These are phyloP conservation scores for Schizonepeta tenuifolia DNA, from an alignment of 257 asterid genomes.

Conservation along the genomic window DNA sequence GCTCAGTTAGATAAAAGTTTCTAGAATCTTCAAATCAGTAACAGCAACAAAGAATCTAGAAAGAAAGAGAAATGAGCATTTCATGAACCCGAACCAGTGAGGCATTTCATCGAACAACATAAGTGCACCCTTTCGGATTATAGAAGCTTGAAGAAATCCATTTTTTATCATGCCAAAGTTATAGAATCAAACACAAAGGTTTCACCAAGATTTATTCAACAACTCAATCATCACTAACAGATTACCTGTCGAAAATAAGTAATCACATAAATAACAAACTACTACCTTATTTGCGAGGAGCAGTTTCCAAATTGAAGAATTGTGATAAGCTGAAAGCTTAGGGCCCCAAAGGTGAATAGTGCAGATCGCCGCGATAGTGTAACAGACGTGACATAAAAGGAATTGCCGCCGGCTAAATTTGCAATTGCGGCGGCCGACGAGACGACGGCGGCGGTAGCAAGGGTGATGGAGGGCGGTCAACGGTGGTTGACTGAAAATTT, in stretches of 20 bases:
- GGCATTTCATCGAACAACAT: conserved; percentile 15
- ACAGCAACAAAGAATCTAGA: neutral
- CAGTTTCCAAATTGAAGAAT: too few species aligned
- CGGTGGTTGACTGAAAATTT: neutral
- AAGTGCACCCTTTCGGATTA: neutral
- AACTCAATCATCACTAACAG: too few species aligned
- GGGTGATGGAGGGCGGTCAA: too few species aligned
- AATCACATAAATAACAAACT: too few species aligned
- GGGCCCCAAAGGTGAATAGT: too few species aligned
- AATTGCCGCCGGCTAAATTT: too few species aligned
- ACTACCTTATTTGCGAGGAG: too few species aligned
- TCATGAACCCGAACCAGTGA: neutral
- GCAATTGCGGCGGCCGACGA: too few species aligned
- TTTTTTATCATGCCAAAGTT: neutral
- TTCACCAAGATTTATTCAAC: neutral
- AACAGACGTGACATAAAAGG: too few species aligned
- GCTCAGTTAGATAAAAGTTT: neutral
- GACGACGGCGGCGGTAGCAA: too few species aligned
- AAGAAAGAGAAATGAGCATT: neutral
- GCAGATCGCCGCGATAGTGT: too few species aligned
- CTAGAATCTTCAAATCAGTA: neutral
- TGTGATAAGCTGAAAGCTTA: neutral
- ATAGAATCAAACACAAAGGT: neutral
- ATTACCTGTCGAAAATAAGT: too few species aligned
- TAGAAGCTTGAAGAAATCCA: neutral